phyloP scores from a whole-genome alignment of 2,329 filamentous ascomycete species.

The Leptosphaerulina australis region DNA sequence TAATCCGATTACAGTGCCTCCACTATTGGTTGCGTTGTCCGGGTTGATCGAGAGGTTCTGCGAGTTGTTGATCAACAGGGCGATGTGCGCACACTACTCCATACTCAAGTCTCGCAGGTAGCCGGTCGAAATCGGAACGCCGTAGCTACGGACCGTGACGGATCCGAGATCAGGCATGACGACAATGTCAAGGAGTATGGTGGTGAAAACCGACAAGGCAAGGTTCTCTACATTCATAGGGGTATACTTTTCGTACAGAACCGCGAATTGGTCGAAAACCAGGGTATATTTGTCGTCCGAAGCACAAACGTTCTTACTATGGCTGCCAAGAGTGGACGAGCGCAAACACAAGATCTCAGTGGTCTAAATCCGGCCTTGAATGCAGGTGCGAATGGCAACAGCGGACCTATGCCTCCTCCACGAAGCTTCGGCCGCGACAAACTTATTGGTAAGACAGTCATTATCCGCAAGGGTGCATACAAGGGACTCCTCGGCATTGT shows the following conservation, averaged over 20 bases:
- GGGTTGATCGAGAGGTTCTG: slow-evolving; percentile 91
- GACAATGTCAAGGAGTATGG: slow-evolving; percentile 91
- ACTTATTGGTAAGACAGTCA: slow-evolving; percentile 88
- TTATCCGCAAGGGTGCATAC: slow-evolving; percentile 82
- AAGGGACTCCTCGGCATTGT: slow-evolving; percentile 95
- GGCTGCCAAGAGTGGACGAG: slow-evolving; percentile 88
- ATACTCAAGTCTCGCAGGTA: slow-evolving; percentile 90
- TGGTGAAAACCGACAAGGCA: slow-evolving; percentile 83
- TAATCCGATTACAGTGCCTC: slow-evolving; percentile 61
- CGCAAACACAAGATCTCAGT: slow-evolving; percentile 73
- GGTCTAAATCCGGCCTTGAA: slow-evolving; percentile 88
- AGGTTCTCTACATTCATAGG: slow-evolving; percentile 91
- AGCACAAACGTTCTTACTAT: slow-evolving; percentile 86
- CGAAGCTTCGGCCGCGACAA: slow-evolving; percentile 78
- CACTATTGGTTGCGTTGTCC: slow-evolving; percentile 91
- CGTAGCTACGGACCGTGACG: slow-evolving; percentile 90
- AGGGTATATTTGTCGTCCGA: slow-evolving; percentile 86
- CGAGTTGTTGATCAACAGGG: slow-evolving; percentile 90
- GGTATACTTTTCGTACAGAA: slow-evolving; percentile 92
- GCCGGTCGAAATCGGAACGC: slow-evolving; percentile 80
- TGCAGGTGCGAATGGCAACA: slow-evolving; percentile 59
- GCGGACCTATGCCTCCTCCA: slow-evolving; percentile 68
- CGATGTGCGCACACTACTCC: slow-evolving; percentile 79
- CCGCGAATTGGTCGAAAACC: slow-evolving; percentile 81
- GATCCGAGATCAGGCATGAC: slow-evolving; percentile 88